Percentiles rank a stretch among this genome's conserved stretches.
Evolutionary conservation across 2,329 filamentous ascomycete genomes (phyloP).

Genomic region (Bipolaris bicolor): DNA sequence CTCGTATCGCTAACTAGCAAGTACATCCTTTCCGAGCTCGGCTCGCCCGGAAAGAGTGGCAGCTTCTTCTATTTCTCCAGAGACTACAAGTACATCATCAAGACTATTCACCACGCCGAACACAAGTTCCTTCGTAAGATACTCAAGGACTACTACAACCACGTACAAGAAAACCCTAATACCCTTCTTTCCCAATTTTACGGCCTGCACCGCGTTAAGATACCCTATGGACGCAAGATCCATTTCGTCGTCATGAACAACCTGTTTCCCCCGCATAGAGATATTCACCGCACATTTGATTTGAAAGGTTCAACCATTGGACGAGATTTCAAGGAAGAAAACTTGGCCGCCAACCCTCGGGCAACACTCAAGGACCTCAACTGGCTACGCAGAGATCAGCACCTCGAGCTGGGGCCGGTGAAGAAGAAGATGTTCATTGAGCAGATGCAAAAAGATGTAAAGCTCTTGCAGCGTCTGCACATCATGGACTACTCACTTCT

Average conservation of each 20-base stretch:
- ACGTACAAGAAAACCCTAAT: conserved; percentile 92
- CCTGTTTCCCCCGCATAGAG: conserved; percentile 93
- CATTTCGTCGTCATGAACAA: conserved; percentile 99
- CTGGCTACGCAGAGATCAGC: conserved; percentile 85
- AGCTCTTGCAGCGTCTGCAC: conserved; percentile 81
- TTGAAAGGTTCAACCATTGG: conserved; percentile 96
- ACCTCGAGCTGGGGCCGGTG: conserved; percentile 84
- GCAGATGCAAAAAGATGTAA: conserved; percentile 87
- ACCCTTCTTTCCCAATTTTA: conserved; percentile 98
- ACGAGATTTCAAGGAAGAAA: conserved; percentile 86
- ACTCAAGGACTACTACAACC: conserved; percentile 88
- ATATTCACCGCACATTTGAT: conserved; percentile 97
- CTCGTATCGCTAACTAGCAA: conserved; percentile 98
- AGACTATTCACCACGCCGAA: conserved; percentile 96
- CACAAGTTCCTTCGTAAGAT: conserved; percentile 86
- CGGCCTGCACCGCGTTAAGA: conserved; percentile 95
- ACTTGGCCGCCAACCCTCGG: conserved; percentile 84
- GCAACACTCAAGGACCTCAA: conserved; percentile 97
- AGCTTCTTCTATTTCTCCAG: conserved; percentile 99
- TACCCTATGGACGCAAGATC: conserved; percentile 96
- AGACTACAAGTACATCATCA: conserved; percentile 99
- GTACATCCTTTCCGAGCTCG: conserved; percentile 96
- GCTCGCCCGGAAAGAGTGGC: conserved; percentile 95
- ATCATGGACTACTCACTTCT: conserved; percentile 99
- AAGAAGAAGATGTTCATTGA: conserved; percentile 89